Conservation (phyloP, 164 flowering plant genomes). For the Sedum album region DNA sequence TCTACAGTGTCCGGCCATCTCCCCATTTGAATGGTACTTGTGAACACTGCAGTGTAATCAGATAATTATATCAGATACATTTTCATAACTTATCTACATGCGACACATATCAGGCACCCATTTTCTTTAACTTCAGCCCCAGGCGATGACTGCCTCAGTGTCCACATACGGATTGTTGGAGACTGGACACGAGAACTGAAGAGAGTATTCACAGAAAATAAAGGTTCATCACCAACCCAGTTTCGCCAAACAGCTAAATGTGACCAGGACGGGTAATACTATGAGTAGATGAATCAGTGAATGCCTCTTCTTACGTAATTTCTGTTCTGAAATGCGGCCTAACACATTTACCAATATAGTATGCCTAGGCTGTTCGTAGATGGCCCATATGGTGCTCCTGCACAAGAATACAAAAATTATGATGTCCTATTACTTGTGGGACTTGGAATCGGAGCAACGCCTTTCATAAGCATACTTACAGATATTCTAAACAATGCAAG, state of each 20-base stretch:
- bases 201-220: slow-evolving; percentile 53
- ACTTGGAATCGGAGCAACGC: slow-evolving; percentile 96
- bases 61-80: background rate
- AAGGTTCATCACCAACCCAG: slow-evolving; percentile 37
- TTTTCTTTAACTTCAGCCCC: slow-evolving; percentile 98
- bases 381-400: slow-evolving; percentile 98
- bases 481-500: slow-evolving; percentile 66
- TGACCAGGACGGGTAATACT: slow-evolving; percentile 46
- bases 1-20: slow-evolving; percentile 75
- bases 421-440: slow-evolving; percentile 92
- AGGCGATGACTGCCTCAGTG: slow-evolving; percentile 77
- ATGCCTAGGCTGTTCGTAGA: slow-evolving; percentile 69
- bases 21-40: slow-evolving; percentile 80
- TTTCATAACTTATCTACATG: background rate
- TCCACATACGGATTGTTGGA: slow-evolving; percentile 82
- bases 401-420: slow-evolving; percentile 79
- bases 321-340: background rate
- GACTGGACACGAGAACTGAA: slow-evolving; percentile 90
- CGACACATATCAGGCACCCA: slow-evolving; percentile 58
- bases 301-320: background rate
- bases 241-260: slow-evolving; percentile 31
- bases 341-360: slow-evolving; percentile 29
- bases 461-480: slow-evolving; percentile 87
- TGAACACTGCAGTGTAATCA: background rate
- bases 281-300: background rate